A percentile compares a stretch with the other conserved stretches of the same genome.
These are phyloP conservation scores for Stellera chamaejasme DNA, from an alignment of 345 rosid species.

Conservation along the genomic window DNA sequence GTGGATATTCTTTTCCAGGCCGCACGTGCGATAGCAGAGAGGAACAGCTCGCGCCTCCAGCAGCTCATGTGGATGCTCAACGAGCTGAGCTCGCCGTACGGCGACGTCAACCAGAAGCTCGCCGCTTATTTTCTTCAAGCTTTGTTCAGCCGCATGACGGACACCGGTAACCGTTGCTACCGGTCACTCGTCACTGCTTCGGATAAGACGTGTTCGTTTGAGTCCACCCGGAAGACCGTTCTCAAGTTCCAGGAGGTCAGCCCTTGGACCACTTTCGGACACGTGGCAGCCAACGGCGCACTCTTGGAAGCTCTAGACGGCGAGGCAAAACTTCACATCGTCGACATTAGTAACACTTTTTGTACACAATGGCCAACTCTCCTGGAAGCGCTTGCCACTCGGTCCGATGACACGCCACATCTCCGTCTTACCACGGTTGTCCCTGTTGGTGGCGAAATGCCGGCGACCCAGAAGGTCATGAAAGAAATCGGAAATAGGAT, in stretches of 20 bases:
- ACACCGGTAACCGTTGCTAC: slow-evolving; percentile 64
- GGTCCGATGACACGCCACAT: slow-evolving; percentile 86
- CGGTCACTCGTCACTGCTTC: slow-evolving; percentile 51
- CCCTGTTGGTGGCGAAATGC: slow-evolving; percentile 27
- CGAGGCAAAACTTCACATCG: slow-evolving; percentile 64
- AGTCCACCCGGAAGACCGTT: slow-evolving; percentile 67
- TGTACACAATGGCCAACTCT: slow-evolving; percentile 99
- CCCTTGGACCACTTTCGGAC: slow-evolving; percentile 99
- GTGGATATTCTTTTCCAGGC: slow-evolving; percentile 53
- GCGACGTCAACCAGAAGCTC: slow-evolving; percentile 81
- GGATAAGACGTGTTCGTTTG: slow-evolving; percentile 70
- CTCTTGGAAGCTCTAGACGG: slow-evolving; percentile 90
- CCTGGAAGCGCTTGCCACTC: slow-evolving; percentile 91
- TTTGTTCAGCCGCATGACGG: slow-evolving; percentile 78
- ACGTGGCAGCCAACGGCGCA: slow-evolving; percentile 88
- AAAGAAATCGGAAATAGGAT: slow-evolving; percentile 82
- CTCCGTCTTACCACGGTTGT: slow-evolving; percentile 66
- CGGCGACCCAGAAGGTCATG: slow-evolving; percentile 58
- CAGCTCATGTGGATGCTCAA: slow-evolving; percentile 94
- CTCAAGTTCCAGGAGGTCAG: slow-evolving; percentile 90
- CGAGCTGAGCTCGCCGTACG: slow-evolving; percentile 80
- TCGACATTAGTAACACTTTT: slow-evolving; percentile 83
- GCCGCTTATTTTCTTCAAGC: slow-evolving; percentile 86
- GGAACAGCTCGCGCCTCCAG: slow-evolving; percentile 54
- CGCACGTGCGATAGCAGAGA: slow-evolving; percentile 61